Evolutionary conservation across 1,139 yeast genomes (phyloP).

Genomic region (Candida labiduridarum): DNA sequence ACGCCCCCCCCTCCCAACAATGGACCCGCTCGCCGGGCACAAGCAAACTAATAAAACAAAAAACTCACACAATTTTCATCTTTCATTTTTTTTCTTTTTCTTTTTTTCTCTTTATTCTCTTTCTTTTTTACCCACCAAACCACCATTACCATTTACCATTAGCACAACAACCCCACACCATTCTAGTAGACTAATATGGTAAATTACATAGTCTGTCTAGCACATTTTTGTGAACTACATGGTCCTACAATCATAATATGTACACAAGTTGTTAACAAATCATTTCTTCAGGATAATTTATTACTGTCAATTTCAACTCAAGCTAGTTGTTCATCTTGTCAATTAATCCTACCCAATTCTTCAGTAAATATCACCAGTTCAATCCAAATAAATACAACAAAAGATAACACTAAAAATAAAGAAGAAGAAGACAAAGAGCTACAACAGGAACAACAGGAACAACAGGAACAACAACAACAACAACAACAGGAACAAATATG

Average conservation of each 20-base stretch:
- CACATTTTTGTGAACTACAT: slow-evolving; percentile 86
- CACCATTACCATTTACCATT: too few relatives aligned
- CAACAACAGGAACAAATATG: slow-evolving; percentile 9
- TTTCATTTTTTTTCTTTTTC: not conserved
- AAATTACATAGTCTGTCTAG: slow-evolving; percentile 54
- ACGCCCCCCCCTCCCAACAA: too few relatives aligned
- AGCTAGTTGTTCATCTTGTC: slow-evolving; percentile 61
- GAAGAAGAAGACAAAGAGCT: slow-evolving; percentile 15
- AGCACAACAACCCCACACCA: not conserved
- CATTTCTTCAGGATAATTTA: slow-evolving; percentile 16
- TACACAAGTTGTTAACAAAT: slow-evolving; percentile 47
- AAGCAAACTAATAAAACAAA: too few relatives aligned
- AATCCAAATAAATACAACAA: slow-evolving; percentile 3
- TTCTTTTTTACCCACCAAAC: not conserved
- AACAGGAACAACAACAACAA: too few relatives aligned
- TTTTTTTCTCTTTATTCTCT: too few relatives aligned
- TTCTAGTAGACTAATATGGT: slow-evolving; percentile 17
- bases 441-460: too few relatives aligned
- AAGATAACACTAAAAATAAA: not conserved
- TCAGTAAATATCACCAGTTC: slow-evolving; percentile 31
- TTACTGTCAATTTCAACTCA: slow-evolving; percentile 32
- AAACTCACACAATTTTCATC: too few relatives aligned
- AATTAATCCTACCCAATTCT: slow-evolving; percentile 48
- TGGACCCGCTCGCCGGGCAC: too few relatives aligned
- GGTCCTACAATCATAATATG: slow-evolving; percentile 81